Evolutionary conservation across 2,329 filamentous ascomycete species (phyloP).

Genomic region (Leptographium lundbergii): DNA sequence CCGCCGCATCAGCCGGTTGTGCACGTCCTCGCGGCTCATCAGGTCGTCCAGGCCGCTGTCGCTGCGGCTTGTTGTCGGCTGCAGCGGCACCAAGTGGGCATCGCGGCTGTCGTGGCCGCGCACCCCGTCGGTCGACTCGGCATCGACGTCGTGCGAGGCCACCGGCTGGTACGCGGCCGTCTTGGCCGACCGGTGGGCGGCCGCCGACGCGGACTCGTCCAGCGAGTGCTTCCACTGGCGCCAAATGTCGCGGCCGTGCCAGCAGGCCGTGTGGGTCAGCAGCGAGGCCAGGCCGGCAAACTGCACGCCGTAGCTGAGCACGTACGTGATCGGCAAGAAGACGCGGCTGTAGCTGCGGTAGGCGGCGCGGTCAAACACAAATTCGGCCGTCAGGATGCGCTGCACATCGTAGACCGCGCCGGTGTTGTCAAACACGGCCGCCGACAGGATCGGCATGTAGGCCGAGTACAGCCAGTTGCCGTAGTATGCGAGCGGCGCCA

Average conservation of each 20-base stretch:
- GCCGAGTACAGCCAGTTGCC: conserved; percentile 66
- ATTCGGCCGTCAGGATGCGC: conserved; percentile 65
- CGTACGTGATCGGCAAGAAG: conserved; percentile 77
- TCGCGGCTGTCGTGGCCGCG: neutral
- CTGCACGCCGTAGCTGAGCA: conserved; percentile 74
- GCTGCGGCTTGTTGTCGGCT: conserved; percentile 1
- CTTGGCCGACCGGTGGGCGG: neutral
- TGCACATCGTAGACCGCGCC: conserved; percentile 71
- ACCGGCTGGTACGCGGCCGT: conserved; percentile 6
- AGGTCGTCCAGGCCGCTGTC: conserved; percentile 34
- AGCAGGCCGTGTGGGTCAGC: conserved; percentile 68
- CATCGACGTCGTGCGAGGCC: neutral
- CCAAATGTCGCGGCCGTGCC: conserved; percentile 76
- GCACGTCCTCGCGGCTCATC: conserved; percentile 64
- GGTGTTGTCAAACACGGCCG: conserved; percentile 75
- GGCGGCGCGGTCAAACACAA: conserved; percentile 62
- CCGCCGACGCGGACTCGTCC: conserved; percentile 37
- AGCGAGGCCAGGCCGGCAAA: conserved; percentile 73
- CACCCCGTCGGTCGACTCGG: neutral
- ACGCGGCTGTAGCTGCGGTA: conserved; percentile 75
- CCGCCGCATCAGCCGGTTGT: conserved; percentile 69
- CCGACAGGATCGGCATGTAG: conserved; percentile 77
- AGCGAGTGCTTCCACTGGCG: conserved; percentile 60
- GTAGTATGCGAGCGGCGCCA: conserved; percentile 72
- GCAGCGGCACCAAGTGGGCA: conserved; percentile 6